Conservation (phyloP, 805 yeast genomes). For the Suhomyces vadensis region DNA sequence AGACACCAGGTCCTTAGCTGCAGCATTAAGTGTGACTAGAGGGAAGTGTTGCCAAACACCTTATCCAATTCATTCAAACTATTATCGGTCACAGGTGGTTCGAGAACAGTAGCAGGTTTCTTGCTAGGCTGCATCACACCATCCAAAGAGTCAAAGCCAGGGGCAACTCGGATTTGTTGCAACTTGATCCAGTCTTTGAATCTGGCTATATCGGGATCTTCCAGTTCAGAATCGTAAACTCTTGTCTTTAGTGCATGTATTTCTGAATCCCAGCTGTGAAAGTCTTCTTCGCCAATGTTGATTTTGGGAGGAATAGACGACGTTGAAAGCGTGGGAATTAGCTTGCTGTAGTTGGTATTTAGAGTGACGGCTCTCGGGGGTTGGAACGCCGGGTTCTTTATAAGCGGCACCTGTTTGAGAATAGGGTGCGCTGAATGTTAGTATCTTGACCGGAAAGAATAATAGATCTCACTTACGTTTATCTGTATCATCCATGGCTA, state of each 20-base stretch:
- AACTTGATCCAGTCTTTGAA: conserved; percentile 32
- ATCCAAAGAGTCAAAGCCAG: conserved; percentile 37
- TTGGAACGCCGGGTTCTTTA: conserved; percentile 50
- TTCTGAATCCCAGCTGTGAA: conserved; percentile 34
- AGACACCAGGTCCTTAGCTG: neutral
- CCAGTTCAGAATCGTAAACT: conserved; percentile 13
- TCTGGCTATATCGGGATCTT: conserved; percentile 14
- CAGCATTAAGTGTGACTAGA: conserved; percentile 4
- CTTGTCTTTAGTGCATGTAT: conserved; percentile 26
- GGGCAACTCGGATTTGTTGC: conserved; percentile 39
- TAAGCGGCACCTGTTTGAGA: conserved; percentile 55
- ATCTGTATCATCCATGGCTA: conserved; percentile 21
- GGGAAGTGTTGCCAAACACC: conserved; percentile 25
- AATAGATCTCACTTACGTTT: conserved; percentile 17
- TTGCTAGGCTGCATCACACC: conserved; percentile 33
- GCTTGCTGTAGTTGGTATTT: conserved; percentile 43
- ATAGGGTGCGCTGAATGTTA: conserved; percentile 44
- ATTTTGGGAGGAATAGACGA: conserved; percentile 41
- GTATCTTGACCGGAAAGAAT: conserved; percentile 4
- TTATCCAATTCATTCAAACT: conserved; percentile 28
- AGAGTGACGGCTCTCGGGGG: conserved; percentile 59
- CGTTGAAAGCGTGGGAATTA: conserved; percentile 34
- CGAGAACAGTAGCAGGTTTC: neutral
- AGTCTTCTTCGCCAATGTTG: conserved; percentile 24
- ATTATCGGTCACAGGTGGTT: conserved; percentile 1